Base-by-base conservation (phyloP, 2,329 filamentous ascomycete genomes). In the Colletotrichum lupini region DNA sequence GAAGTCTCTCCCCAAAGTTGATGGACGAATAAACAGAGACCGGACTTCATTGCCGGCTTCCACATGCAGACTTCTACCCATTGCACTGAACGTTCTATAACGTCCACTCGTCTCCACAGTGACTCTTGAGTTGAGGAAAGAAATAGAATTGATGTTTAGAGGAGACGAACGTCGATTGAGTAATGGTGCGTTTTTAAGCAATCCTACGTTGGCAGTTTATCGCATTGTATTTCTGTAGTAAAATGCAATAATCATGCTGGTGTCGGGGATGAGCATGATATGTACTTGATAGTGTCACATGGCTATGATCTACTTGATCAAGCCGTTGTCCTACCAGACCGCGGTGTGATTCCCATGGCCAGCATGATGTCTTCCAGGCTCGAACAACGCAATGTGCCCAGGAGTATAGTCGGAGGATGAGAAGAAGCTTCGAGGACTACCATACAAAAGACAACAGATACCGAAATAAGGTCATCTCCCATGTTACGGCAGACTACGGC, bases 161-260 rank as follows among this genome's bases (percentile, higher is more conserved):
- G 42, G 2, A 49, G 16, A 8, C 42, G 7, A n/a, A 49, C 16
- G 8, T 19, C 42, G 8, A 9, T 6, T 3, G 19, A 49, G 42
- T 3, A 7, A 49, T 49, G 42, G 19, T n/a, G 7, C 19, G 11
- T 4, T 4, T n/a, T n/a, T 8, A 11, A 49, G 19, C 42, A n/a
- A n/a, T 49, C 8, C 19, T 49, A 3, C 7, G 3, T 9, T 49
- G 6, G 7, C 16, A 49, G 42, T n/a, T n/a, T n/a, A n/a, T 3
- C 16, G 7, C 19, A 9, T 49, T n/a, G 19, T 49, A 6, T 9
- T 49, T n/a, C 16, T 49, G 3, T n/a, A 6, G 14, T 9, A 6
- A 19, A 9, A n/a, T 4, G 16, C 1, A n/a, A 49, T n/a, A 1
- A 1, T 4, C 3, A 9, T n/a, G 16, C 19, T n/a, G 8, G 19